Evolutionary conservation across 2,329 filamentous ascomycete species (phyloP), one percentile per base, ranked within the genome.

Genomic region (Penicillium sumatraense): DNA sequence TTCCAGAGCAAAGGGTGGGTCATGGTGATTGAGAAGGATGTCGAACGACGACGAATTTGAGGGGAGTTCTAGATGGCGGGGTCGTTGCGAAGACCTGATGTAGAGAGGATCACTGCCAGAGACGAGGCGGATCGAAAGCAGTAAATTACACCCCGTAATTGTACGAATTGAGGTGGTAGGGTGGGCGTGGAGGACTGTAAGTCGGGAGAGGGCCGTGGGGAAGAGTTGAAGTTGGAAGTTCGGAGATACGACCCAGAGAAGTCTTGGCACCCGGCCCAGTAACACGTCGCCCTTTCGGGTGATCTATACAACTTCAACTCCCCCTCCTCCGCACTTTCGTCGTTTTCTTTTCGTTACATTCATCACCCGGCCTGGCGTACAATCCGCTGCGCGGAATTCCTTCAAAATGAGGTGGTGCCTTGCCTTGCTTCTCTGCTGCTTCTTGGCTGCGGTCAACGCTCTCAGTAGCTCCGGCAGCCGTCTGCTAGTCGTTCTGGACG

Each of bases 401-500:
- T 63, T 56, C 71, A 86, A 72, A 63, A 95, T 96, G 91, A 84
- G 86, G 83, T 89, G 88, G 80, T 77, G 89, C 72, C 75, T 89
- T 77, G 88, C 88, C 67, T 81, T 90, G 70, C 78, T 91, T 62
- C 75, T 91, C 58, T 78, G 92, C 68, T 83, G 87, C 69, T 79
- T 86, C 54, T 72, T 73, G 68, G 72, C 70, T 62, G 69, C 67
- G 61, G 71, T 71, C 56, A 84, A 88, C 73, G 92, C 92, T 54
- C 78, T 89, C 68, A 96, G 93, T 80, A 88, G 87, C 60, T 83
- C 86, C 46, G 95, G 93, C 57, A 85, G 84, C 75, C 85, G 91
- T 71, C 77, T 98, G 75, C 81, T 99, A 69, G 92, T 96, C 58
- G 84, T 99, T 56, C 77, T 96, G 50, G 93, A 98, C 68, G 89